phyloP scores from a whole-genome alignment of 176 grass and related monocot species.

The Stipa capillata region DNA sequence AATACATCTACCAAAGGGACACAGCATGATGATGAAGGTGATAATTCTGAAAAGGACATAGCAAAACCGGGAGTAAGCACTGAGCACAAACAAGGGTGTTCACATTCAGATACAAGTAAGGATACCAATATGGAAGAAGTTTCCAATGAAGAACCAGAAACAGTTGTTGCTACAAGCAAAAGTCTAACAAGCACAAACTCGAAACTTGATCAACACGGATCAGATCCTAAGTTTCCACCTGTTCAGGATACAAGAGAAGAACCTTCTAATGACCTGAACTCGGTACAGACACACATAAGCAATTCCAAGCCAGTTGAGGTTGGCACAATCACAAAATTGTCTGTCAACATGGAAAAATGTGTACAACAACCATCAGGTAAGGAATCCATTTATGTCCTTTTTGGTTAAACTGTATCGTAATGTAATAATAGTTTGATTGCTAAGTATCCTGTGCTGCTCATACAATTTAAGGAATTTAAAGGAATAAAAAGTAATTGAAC shows the following conservation, averaged over 20 bases:
- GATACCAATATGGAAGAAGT: conserved; percentile 18
- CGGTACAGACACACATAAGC: not conserved
- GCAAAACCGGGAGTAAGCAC: conserved; percentile 3
- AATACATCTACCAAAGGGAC: conserved; percentile 14
- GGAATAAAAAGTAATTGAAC: not conserved
- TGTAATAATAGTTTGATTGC: not conserved
- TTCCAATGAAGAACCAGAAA: conserved; percentile 28
- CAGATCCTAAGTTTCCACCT: not conserved
- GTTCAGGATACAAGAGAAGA: not conserved
- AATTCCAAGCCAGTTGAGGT: conserved; percentile 20
- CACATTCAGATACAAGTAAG: conserved; percentile 26
- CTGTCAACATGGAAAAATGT: conserved; percentile 8
- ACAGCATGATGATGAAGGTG: conserved; percentile 1
- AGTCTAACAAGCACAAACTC: not conserved
- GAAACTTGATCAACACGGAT: not conserved
- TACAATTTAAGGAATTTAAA: not conserved
- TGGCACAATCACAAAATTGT: not conserved
- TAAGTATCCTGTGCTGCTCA: not conserved
- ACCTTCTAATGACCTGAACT: not conserved
- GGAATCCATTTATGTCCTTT: not conserved
- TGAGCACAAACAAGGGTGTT: conserved; percentile 7
- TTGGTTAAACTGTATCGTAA: not conserved
- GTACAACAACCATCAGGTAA: conserved; percentile 28
- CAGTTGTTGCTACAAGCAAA: conserved; percentile 18
- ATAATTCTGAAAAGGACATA: conserved; percentile 21